Conservation (phyloP, 2,329 filamentous ascomycete genomes). For the Monilinia fructigena region DNA sequence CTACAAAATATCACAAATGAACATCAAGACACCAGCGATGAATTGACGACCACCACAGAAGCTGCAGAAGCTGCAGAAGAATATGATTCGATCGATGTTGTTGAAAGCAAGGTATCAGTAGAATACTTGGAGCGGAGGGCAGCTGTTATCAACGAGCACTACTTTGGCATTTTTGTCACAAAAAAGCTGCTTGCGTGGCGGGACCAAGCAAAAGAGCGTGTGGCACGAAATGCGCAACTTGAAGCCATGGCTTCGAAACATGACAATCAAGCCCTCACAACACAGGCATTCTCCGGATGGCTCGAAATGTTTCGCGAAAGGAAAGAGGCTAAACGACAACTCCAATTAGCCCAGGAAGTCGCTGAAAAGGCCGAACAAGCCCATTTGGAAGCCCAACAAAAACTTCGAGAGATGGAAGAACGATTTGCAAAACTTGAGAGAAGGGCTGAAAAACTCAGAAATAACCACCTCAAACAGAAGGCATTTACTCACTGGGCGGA, state of each 20-base stretch:
- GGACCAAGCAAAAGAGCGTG: slow-evolving; percentile 37
- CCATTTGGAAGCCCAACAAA: slow-evolving; percentile 20
- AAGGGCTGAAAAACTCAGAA: slow-evolving; percentile 61
- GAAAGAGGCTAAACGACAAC: not conserved
- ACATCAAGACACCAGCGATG: slow-evolving; percentile 30
- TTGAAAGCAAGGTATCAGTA: slow-evolving; percentile 6
- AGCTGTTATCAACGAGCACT: slow-evolving; percentile 33
- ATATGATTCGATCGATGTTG: slow-evolving; percentile 15
- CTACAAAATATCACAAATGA: slow-evolving; percentile 26
- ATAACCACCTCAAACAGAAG: slow-evolving; percentile 63
- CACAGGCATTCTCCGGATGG: slow-evolving; percentile 54
- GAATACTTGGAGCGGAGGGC: slow-evolving; percentile 30
- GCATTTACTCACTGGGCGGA: slow-evolving; percentile 69
- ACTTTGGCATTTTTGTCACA: slow-evolving; percentile 26
- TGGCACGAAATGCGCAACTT: slow-evolving; percentile 43
- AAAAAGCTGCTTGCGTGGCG: slow-evolving; percentile 34
- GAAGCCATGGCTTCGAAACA: slow-evolving; percentile 48
- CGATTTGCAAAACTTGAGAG: slow-evolving; percentile 57
- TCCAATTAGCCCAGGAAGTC: not conserved
- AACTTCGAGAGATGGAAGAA: slow-evolving; percentile 46
- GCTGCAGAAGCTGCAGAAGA: slow-evolving; percentile 19
- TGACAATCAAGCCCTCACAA: slow-evolving; percentile 52
- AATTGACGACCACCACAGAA: slow-evolving; percentile 31
- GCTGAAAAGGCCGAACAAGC: slow-evolving; percentile 8
- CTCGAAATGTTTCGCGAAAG: slow-evolving; percentile 40